Evolutionary conservation across 2,329 filamentous ascomycete genomes (phyloP), one percentile per base, ranked within the genome.

Genomic region (Calonectria multiphialidica): DNA sequence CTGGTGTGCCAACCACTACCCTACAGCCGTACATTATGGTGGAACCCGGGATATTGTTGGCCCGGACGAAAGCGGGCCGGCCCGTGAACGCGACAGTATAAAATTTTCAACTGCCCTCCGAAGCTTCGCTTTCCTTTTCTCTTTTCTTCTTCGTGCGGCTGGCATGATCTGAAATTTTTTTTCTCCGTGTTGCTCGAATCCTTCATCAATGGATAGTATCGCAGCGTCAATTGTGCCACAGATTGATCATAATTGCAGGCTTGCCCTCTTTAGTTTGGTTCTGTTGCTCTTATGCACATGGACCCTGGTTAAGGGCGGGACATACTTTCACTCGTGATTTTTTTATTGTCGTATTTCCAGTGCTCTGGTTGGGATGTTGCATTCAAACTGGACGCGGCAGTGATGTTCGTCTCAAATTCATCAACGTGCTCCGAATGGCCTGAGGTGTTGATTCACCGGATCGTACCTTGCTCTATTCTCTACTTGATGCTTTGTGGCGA

Each of bases 141-240:
- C 82, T 86, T 90, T 88, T 86, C 86, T 89, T 90, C 91, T 89
- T 94, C 88, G 93, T 95, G 93, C 93, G 93, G 93, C 93, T 87
- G 92, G 91, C 91, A 92, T 91, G 88, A 92, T 90, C 86, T 85
- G 83, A 86, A 88, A 87, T 85, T 87, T 82, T 87, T 82, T 63
- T 90, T 90, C 90, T 91, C 93, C 93, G 91, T 94, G 93, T 95
- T 95, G 93, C 93, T 93, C 92, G 90, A 88, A 88, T 92, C 87
- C 87, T 82, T 82, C 77, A 82, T 28, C 81, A 84, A 91, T 88
- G 87, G 87, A 89, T 87, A 75, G 76, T 75, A 81, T 85, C 85
- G 84, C 79, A 91, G 93, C 92, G 93, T 95, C 93, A 92, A 90
- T 93, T 91, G 89, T 90, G 92, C 91, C 92, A 89, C 90, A 96